Base-by-base conservation (phyloP, 2,329 filamentous ascomycete genomes). In the Diaporthe ilicicola region DNA sequence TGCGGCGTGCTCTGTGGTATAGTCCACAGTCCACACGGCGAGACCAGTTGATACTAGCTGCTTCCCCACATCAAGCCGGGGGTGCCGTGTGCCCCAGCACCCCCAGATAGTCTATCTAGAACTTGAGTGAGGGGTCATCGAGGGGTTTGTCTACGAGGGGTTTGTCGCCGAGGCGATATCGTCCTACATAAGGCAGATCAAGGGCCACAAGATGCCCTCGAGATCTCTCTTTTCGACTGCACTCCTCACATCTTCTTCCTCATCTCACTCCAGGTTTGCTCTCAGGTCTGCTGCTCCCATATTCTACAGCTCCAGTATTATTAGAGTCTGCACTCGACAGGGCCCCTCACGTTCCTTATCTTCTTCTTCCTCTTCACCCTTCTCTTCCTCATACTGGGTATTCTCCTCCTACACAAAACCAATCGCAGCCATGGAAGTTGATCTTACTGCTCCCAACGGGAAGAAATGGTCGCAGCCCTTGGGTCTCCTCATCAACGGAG, bases 401-500 rank as follows among this genome's bases (percentile, higher is more conserved):
- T 44, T 15, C n/a, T 72, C 67, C 48, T 67, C 62, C 19, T 39
- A 39, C 27, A 59, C 69, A 37, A 27, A 12, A 22, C 29, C 42
- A 8, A 54, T 66, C 44, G 24, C 61, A 53, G 77, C 65, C 2
- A 79, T 81, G 76, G 78, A 82, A 59, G 82, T 90, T 67, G 86
- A 93, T 76, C 86, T 95, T 71, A 92, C 87, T 10, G 92, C 93
- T 62, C 93, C 93, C 5, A 95, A 95, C 81, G 93, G 92, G 76
- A 86, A 83, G 80, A 90, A 88, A 76, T 95, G 93, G 82, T 84
- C 82, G 15, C 92, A 94, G 83, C 92, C 93, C 2, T 85, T 89
- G 54, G 93, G 93, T n/a, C 86, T 95, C 10, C 95, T 94, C 81
- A 94, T 95, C 83, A 92, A 93, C 84, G 94, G 94, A 74, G 91